Conservation (phyloP, 2,329 filamentous ascomycete genomes). For the Apiospora marii region DNA sequence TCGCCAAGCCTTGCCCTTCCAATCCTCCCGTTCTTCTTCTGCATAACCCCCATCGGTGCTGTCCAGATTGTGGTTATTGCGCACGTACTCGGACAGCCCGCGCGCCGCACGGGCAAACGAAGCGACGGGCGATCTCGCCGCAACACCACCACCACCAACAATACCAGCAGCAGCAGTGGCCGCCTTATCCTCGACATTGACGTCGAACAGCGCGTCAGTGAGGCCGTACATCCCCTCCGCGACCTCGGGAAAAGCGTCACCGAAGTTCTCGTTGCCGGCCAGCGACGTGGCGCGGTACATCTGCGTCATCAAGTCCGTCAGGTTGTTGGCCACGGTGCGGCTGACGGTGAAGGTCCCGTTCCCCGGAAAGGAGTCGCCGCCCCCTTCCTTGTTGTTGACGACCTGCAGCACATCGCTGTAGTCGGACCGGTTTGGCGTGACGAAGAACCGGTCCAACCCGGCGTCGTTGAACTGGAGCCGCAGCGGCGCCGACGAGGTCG, state of each 20-base stretch:
- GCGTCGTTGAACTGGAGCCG: background rate
- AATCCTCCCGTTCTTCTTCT: background rate
- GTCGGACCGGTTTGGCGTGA: background rate
- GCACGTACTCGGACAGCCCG: slow-evolving; percentile 3
- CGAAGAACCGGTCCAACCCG: background rate
- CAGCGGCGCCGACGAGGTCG: background rate
- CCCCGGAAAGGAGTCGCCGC: background rate
- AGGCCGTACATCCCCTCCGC: background rate
- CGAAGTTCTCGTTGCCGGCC: background rate
- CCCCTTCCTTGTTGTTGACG: background rate
- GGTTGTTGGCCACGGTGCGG: background rate
- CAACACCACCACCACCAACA: background rate
- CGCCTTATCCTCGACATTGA: background rate
- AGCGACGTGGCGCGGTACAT: background rate
- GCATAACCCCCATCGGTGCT: background rate
- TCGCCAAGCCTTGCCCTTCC: background rate
- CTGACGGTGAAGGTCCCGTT: background rate
- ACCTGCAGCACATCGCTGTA: background rate
- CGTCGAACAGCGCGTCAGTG: background rate
- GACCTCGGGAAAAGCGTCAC: background rate
- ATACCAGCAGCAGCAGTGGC: too few species aligned
- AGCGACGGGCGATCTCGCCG: background rate
- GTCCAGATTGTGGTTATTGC: background rate
- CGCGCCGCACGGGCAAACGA: background rate
- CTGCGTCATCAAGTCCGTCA: background rate